Base-by-base conservation (phyloP, 2,329 filamentous ascomycete genomes). In the Calonectria hawksworthii region DNA sequence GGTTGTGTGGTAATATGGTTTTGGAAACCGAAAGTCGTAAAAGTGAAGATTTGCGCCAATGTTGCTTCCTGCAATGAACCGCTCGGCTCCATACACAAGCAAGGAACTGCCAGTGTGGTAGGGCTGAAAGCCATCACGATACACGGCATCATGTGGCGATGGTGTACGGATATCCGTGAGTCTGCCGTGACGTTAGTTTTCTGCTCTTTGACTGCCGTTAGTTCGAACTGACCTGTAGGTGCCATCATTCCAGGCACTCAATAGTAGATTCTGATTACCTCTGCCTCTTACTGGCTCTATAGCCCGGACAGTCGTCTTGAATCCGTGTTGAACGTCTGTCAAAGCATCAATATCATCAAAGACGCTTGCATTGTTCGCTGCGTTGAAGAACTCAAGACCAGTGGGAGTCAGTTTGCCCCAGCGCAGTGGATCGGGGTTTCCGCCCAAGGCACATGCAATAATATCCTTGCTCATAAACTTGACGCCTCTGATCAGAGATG, bases 241-340 rank as follows among this genome's bases (percentile, higher is more conserved):
- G 11, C 89, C 89, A 69, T 91, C 89, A 54, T 88, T 86, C 89
- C 90, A 91, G 4, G 89, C 86, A 70, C 86, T 89, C 16, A 92
- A 84, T 9, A 91, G 78, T 2, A 90, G 81, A 28, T 84, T 86
- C 1, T 84, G 83, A 26, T 83, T 83, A 0, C 85, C 83, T 14
- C 80, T 80, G 3, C 81, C 78, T 18, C 84, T 80, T 0, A 91
- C 82, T 1, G 88, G 86, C 41, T 89, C 86, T 4, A 91, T 85
- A 0, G 89, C 88, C 41, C 87, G 83, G 14, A 89, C 85, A 0
- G 86, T 88, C 7, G 81, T 84, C 70, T 82, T 85, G n/a, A 84
- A 83, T 14, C 83, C 80, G 2, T 84, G 71, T 18, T 80, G 79
- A 10, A 83, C 76, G 14, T 83, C 81, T 0, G 63, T 74, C 21